Evolutionary conservation across 2,329 filamentous ascomycete genomes (phyloP).

Genomic region (Penicillium sp.): DNA sequence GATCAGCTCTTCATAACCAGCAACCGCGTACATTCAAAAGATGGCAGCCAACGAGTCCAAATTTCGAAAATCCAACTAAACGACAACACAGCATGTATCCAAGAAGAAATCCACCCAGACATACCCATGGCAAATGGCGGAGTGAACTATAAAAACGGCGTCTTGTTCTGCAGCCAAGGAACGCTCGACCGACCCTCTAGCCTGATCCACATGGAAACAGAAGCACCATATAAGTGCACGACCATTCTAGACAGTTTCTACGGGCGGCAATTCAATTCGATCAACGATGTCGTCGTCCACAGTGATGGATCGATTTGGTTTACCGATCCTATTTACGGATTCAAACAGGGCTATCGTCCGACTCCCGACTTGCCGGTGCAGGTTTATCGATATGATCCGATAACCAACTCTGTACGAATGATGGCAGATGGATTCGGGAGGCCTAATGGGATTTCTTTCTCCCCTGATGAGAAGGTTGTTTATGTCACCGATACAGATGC

Average conservation of each 20-base stretch:
- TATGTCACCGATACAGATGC: slow-evolving; percentile 45
- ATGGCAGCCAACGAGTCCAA: slow-evolving; percentile 21
- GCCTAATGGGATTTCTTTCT: slow-evolving; percentile 47
- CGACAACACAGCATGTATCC: neutral
- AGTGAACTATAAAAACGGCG: slow-evolving; percentile 45
- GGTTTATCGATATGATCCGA: slow-evolving; percentile 41
- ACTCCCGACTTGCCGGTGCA: slow-evolving; percentile 35
- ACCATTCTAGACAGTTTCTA: slow-evolving; percentile 35
- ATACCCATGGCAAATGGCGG: slow-evolving; percentile 53
- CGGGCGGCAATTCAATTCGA: slow-evolving; percentile 39
- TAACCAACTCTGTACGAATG: slow-evolving; percentile 32
- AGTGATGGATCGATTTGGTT: slow-evolving; percentile 40
- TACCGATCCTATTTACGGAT: slow-evolving; percentile 41
- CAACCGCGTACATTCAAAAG: slow-evolving; percentile 1
- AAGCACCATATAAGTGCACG: slow-evolving; percentile 22
- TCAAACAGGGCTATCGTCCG: slow-evolving; percentile 35
- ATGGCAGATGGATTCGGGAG: slow-evolving; percentile 42
- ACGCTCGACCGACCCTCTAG: slow-evolving; percentile 9
- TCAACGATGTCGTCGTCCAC: slow-evolving; percentile 41
- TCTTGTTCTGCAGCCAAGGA: slow-evolving; percentile 48
- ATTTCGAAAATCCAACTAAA: slow-evolving; percentile 19
- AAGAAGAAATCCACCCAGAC: slow-evolving; percentile 27
- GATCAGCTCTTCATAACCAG: slow-evolving; percentile 41
- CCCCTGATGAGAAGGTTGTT: slow-evolving; percentile 38
- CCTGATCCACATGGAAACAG: slow-evolving; percentile 14